Conservation (phyloP, 2,329 filamentous ascomycete genomes). For the Mariannaea sp. region DNA sequence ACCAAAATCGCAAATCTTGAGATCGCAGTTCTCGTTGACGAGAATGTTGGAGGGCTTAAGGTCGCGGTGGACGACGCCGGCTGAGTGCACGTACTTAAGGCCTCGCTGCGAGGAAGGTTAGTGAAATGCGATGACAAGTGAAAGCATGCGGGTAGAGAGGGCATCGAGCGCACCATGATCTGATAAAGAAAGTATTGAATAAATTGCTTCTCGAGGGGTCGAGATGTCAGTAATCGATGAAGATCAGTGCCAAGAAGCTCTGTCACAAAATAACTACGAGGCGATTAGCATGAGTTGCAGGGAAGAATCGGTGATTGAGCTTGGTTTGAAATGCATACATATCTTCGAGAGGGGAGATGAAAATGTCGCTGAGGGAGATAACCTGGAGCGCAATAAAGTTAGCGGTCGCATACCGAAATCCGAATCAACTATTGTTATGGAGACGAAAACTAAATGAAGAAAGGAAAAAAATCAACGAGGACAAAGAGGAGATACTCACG, state of each 20-base stretch:
- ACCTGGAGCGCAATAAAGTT: constrained; percentile 59
- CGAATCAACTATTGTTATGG: not conserved
- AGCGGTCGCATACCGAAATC: constrained; percentile 8
- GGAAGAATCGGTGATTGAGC: constrained; percentile 9
- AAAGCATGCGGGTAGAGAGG: no score
- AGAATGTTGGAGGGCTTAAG: constrained; percentile 99
- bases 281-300: constrained; percentile 27
- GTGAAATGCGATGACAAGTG: constrained; percentile 11
- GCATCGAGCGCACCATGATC: constrained; percentile 74
- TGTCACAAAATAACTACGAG: constrained; percentile 88
- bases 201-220: constrained; percentile 98
- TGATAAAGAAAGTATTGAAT: constrained; percentile 99
- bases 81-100: constrained; percentile 98
- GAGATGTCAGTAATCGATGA: constrained; percentile 90
- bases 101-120: constrained; percentile 68
- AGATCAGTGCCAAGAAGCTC: constrained; percentile 96
- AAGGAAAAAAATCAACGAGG: no score
- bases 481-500: constrained; percentile 53
- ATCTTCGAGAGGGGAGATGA: constrained; percentile 98
- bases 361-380: constrained; percentile 98
- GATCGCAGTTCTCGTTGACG: constrained; percentile 98
- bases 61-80: constrained; percentile 95
- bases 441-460: no score
- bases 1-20: constrained; percentile 99
- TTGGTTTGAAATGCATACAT: constrained; percentile 66